These are phyloP conservation scores for Phaeosphaeria sp. DNA, from an alignment of 2,329 filamentous ascomycete genomes.

Conservation along the genomic window DNA sequence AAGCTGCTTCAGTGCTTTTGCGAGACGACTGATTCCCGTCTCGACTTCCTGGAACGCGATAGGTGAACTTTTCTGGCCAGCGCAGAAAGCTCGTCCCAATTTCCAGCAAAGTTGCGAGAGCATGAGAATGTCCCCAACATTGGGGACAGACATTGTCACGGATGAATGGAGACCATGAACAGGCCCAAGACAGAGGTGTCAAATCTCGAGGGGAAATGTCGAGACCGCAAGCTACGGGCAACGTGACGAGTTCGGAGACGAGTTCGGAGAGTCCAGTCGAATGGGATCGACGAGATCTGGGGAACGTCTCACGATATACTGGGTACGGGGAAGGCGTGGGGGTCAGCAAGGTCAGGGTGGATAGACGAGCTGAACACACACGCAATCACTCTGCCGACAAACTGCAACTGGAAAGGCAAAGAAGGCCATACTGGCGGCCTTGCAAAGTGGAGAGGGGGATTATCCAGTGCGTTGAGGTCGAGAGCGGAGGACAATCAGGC, in stretches of 20 bases:
- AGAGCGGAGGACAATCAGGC: constrained; percentile 10
- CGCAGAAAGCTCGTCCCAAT: constrained; percentile 52
- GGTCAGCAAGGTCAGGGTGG: constrained; percentile 18
- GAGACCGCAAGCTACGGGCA: too few species aligned
- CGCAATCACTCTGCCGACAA: constrained; percentile 20
- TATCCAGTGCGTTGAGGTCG: constrained; percentile 20
- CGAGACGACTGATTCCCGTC: constrained; percentile 50
- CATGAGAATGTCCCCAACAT: constrained; percentile 54
- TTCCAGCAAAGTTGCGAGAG: constrained; percentile 56
- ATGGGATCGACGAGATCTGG: constrained; percentile 13
- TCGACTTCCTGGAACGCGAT: constrained; percentile 53
- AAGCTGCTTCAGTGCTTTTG: constrained; percentile 53
- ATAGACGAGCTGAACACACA: constrained; percentile 14
- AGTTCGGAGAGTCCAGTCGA: background rate
- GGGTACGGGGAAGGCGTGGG: constrained; percentile 25
- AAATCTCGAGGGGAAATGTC: background rate
- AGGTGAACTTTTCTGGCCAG: constrained; percentile 49
- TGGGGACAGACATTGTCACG: constrained; percentile 41
- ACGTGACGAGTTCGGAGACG: too few species aligned
- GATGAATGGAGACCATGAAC: constrained; percentile 14
- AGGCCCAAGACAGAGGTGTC: background rate
- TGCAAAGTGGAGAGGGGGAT: constrained; percentile 21
- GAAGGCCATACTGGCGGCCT: constrained; percentile 15
- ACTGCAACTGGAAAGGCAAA: constrained; percentile 25
- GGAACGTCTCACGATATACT: constrained; percentile 29